Evolutionary conservation across 176 grass and related monocot genomes (phyloP), one percentile per base, ranked within the genome.

Genomic region (Avena sativa): DNA sequence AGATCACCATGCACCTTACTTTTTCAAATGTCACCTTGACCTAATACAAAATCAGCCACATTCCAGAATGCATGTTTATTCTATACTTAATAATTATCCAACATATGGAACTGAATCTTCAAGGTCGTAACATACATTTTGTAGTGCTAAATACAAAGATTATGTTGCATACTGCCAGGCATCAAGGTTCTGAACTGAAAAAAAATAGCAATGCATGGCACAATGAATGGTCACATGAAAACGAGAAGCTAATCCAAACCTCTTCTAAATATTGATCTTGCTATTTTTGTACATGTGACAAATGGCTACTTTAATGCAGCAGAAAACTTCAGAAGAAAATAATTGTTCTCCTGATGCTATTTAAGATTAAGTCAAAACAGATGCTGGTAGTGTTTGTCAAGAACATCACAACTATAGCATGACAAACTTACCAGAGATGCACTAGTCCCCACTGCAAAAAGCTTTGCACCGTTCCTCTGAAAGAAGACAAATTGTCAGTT

Each of bases 401-500:
- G 49, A 47, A 87, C 26, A 85, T 76, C 19, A 76, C 26, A 52
- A 71, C 28, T 17, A 26, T 19, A 65, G 48, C 79, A 82, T 76
- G n/a, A 47, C 12, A 79, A 86, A 8, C 88, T 67, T 94, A 98
- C 97, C 97, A 98, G 71, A 80, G 97, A 98, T 78, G 97, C 90
- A 89, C 79, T 85, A 76, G 94, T 98, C 50, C 97, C 97, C 11
- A 96, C 97, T 57, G 85, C 92, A 90, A 98, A 98, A 50, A 98
- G 94, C 81, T 98, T 98, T 74, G 92, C 91, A 6, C 97, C 97
- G 52, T 98, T 98, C 87, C 97, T 91, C 97, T 94, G 85, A 40
- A 96, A 86, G 68, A 76, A 87, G 47, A 12, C 52, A 77, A 88
- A 82, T 70, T 80, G 30, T 71, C 62, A 77, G 17, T 58, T 68